Conservation (phyloP, 1,139 yeast genomes). For the Sugiyamaella sp. region DNA sequence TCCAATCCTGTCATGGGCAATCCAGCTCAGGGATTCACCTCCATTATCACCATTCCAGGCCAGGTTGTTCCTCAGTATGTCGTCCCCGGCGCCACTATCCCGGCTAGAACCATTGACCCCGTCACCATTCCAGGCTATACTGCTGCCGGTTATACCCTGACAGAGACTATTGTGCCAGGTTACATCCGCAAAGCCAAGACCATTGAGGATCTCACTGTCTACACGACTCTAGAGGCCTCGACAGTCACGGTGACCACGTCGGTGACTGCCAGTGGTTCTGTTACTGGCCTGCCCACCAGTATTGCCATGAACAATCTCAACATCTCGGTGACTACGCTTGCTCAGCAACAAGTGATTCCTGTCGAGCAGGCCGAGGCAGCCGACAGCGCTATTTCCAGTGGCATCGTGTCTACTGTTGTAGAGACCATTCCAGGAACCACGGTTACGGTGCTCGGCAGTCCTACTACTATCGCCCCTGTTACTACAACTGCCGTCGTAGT, state of each 20-base stretch:
- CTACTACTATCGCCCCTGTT: constrained; percentile 18
- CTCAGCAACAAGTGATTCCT: constrained; percentile 22
- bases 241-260: constrained; percentile 23
- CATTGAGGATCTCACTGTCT: constrained; percentile 26
- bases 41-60: constrained; percentile 31
- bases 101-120: constrained; percentile 23
- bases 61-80: constrained; percentile 26
- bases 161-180: constrained; percentile 29
- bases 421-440: constrained; percentile 26
- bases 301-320: neutral
- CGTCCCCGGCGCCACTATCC: constrained; percentile 29
- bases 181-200: constrained; percentile 23
- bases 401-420: constrained; percentile 21
- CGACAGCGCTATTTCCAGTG: constrained; percentile 5
- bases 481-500: constrained; percentile 17
- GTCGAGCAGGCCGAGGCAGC: constrained; percentile 17
- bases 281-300: neutral
- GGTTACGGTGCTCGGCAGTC: neutral
- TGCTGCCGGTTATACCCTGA: constrained; percentile 26
- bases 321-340: constrained; percentile 22
- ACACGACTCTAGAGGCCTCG: constrained; percentile 23
- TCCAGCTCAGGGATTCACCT: constrained; percentile 13
- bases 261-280: constrained; percentile 9
- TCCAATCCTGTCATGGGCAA: neutral
- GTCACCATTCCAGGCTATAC: constrained; percentile 25